Percentiles rank a stretch among this genome's conserved stretches.
Evolutionary conservation across 805 yeast genomes (phyloP).

Genomic region (Teunomyces kruisii): DNA sequence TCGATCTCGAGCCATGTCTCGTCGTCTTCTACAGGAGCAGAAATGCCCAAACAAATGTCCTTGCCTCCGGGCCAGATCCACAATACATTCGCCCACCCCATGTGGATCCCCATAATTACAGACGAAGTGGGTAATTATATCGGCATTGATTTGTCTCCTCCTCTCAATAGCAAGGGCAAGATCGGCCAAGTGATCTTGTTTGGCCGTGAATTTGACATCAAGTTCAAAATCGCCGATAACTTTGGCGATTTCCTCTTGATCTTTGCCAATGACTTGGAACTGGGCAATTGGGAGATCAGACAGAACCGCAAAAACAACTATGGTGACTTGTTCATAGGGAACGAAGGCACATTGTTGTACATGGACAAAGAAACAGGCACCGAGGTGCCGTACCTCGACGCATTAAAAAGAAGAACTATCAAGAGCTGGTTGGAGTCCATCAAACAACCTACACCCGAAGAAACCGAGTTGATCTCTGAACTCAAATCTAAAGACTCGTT

Average conservation of each 20-base stretch:
- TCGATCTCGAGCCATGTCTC: slow-evolving; percentile 13
- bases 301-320: slow-evolving; percentile 38
- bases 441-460: slow-evolving; percentile 10
- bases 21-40: slow-evolving; percentile 15
- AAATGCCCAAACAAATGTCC: slow-evolving; percentile 53
- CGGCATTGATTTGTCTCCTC: slow-evolving; percentile 72
- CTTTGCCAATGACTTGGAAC: slow-evolving; percentile 85
- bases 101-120: slow-evolving; percentile 90
- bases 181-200: slow-evolving; percentile 91
- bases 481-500: slow-evolving; percentile 21
- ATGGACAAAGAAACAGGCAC: slow-evolving; percentile 57
- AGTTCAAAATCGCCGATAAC: slow-evolving; percentile 78
- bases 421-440: slow-evolving; percentile 33
- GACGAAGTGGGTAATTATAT: slow-evolving; percentile 91
- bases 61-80: slow-evolving; percentile 77
- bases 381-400: slow-evolving; percentile 43
- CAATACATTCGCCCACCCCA: slow-evolving; percentile 78
- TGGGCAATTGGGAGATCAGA: slow-evolving; percentile 74
- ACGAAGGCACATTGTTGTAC: slow-evolving; percentile 72
- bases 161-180: slow-evolving; percentile 61
- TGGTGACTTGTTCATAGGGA: slow-evolving; percentile 54
- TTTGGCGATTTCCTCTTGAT: slow-evolving; percentile 86
- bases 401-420: slow-evolving; percentile 32
- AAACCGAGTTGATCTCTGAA: slow-evolving; percentile 14
- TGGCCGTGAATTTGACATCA: slow-evolving; percentile 92